Conservation (phyloP, 768 basidiomycete species). For the Auricularia sp. region DNA sequence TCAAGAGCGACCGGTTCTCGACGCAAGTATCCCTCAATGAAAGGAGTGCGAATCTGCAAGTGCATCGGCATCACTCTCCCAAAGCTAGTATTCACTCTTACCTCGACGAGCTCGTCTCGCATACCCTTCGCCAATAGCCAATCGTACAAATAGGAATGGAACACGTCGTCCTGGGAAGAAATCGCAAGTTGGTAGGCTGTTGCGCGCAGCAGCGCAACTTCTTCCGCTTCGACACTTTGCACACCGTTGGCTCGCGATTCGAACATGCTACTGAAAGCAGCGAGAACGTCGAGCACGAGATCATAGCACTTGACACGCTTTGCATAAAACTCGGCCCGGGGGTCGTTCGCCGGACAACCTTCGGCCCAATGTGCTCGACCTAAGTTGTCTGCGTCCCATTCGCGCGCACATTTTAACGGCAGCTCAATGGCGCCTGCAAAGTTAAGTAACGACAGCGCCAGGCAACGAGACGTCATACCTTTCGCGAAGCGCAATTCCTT, state of each 20-base stretch:
- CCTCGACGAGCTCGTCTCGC: constrained; percentile 86
- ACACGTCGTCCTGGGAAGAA: constrained; percentile 77
- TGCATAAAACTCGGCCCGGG: constrained; percentile 47
- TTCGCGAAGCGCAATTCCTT: constrained; percentile 73
- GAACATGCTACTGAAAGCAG: constrained; percentile 51
- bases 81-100: constrained; percentile 25
- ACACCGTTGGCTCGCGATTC: constrained; percentile 29
- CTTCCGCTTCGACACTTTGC: constrained; percentile 21
- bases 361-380: constrained; percentile 71
- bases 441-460: not conserved
- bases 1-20: constrained; percentile 70
- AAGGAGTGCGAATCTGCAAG: constrained; percentile 68
- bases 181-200: constrained; percentile 84
- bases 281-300: constrained; percentile 71
- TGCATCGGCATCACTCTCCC: constrained; percentile 4
- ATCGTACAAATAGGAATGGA: constrained; percentile 89
- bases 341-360: constrained; percentile 46
- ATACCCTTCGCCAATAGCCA: constrained; percentile 77
- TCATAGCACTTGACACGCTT: constrained; percentile 67
- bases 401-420: constrained; percentile 71
- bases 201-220: constrained; percentile 65
- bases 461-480: constrained; percentile 35
- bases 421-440: constrained; percentile 69
- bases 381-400: constrained; percentile 63
- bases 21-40: constrained; percentile 79